These are phyloP conservation scores for Pseudevernia furfuracea DNA, from an alignment of 495 filamentous ascomycete species.

Conservation along the genomic window DNA sequence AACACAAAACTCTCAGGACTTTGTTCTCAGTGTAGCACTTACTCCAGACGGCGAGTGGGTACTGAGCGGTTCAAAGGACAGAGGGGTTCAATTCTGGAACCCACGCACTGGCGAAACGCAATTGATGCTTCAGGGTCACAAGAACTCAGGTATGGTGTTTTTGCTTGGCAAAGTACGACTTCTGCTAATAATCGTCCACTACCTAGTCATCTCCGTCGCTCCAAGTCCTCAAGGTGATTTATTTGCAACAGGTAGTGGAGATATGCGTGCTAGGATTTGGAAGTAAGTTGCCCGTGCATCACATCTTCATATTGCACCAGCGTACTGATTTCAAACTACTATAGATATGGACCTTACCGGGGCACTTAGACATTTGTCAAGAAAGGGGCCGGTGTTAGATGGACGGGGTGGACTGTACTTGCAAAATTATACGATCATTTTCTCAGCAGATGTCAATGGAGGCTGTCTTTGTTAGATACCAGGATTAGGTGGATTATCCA, in stretches of 20 bases:
- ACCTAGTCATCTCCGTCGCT: conserved; percentile 73
- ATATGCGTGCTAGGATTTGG: conserved; percentile 90
- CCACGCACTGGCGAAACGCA: conserved; percentile 78
- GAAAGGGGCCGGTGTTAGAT: neutral
- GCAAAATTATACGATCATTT: neutral
- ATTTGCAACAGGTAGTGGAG: conserved; percentile 83
- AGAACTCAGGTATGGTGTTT: conserved; percentile 60
- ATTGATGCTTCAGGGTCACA: conserved; percentile 88
- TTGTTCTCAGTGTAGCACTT: conserved; percentile 80
- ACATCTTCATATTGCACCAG: neutral
- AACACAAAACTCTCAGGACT: conserved; percentile 51
- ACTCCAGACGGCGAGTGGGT: conserved; percentile 86
- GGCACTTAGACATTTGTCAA: conserved; percentile 6
- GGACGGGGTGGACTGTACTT: neutral
- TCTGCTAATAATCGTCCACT: conserved; percentile 2
- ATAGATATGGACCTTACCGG: conserved; percentile 13
- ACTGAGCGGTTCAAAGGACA: conserved; percentile 83
- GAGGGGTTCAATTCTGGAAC: conserved; percentile 91
- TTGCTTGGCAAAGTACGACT: neutral
- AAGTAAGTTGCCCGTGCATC: conserved; percentile 45
- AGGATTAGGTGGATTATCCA: neutral
- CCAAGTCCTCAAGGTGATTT: conserved; percentile 71
- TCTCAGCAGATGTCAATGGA: conserved; percentile 25
- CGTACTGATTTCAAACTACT: neutral
- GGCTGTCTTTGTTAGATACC: conserved; percentile 1